Percentiles rank a stretch among this genome's conserved stretches.
Conservation (phyloP, 192 early-diverging fungal genomes). For the Entrophospora sp. region DNA sequence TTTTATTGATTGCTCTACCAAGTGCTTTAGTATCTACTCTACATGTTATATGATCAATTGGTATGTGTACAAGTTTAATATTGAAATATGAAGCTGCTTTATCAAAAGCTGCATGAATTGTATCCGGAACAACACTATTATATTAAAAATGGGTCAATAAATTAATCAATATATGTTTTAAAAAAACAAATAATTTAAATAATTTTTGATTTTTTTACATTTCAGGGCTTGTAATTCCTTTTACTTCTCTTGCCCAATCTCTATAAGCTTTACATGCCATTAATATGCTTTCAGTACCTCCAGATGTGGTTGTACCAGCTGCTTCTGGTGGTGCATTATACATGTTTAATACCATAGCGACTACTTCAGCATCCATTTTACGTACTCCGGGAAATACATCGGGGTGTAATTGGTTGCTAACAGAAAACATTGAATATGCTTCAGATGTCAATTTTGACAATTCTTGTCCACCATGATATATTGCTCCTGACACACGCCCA, state of each 20-base stretch:
- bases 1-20: conserved; percentile 72
- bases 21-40: conserved; percentile 72
- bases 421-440: conserved; percentile 75
- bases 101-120: conserved; percentile 91
- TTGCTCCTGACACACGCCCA: conserved; percentile 80
- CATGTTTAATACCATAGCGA: conserved; percentile 83
- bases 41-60: conserved; percentile 67
- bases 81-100: conserved; percentile 91
- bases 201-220: conserved; percentile 49
- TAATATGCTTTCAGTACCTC: conserved; percentile 89
- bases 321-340: conserved; percentile 68
- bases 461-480: conserved; percentile 89
- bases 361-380: conserved; percentile 90
- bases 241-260: conserved; percentile 67
- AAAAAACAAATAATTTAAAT: neutral
- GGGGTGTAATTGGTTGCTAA: conserved; percentile 88
- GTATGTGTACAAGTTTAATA: conserved; percentile 78
- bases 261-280: conserved; percentile 94
- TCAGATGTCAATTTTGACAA: conserved; percentile 63
- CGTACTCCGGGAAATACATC: conserved; percentile 93
- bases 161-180: neutral
- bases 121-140: conserved; percentile 76
- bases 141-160: neutral
- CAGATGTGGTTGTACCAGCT: conserved; percentile 85
- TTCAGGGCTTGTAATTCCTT: conserved; percentile 82